phyloP scores from a whole-genome alignment of 495 filamentous ascomycete genomes.

The Xanthoparmelia taractica region DNA sequence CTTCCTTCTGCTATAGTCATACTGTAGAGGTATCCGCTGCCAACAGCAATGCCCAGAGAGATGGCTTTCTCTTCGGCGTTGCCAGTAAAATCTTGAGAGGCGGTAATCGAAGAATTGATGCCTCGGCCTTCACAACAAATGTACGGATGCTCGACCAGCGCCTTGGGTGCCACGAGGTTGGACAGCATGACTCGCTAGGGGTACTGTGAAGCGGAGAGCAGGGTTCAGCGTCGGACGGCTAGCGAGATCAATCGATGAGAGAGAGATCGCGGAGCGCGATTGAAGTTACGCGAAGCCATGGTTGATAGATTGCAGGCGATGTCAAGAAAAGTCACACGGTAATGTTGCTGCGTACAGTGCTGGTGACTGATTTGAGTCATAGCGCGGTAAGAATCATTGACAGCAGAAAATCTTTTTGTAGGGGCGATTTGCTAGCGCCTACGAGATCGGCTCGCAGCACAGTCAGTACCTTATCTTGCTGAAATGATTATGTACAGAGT shows the following conservation, averaged over 20 bases:
- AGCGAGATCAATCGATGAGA: slow-evolving; percentile 51
- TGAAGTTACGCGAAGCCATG: slow-evolving; percentile 84
- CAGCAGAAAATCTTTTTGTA: slow-evolving; percentile 3
- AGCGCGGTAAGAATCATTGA: background rate
- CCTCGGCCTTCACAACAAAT: too few species aligned
- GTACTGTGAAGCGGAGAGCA: slow-evolving; percentile 47
- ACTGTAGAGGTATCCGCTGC: slow-evolving; percentile 93
- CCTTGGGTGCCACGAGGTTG: too few species aligned
- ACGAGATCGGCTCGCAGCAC: slow-evolving; percentile 16
- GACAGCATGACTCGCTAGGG: slow-evolving; percentile 30
- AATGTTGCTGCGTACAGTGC: background rate
- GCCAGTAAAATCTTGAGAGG: too few species aligned
- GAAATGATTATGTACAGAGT: background rate
- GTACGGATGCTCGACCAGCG: too few species aligned
- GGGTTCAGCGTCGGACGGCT: slow-evolving; percentile 59
- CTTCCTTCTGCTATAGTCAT: too few species aligned
- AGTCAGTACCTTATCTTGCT: too few species aligned
- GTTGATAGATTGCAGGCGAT: slow-evolving; percentile 24
- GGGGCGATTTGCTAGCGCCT: slow-evolving; percentile 16
- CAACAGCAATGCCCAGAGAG: slow-evolving; percentile 46
- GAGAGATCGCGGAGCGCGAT: slow-evolving; percentile 71
- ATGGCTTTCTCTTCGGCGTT: too few species aligned
- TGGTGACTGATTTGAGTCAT: background rate
- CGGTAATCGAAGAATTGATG: too few species aligned
- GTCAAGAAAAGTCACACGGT: background rate